These are phyloP conservation scores for Calophaca sinica DNA, from an alignment of 306 rosid species.

Conservation along the genomic window DNA sequence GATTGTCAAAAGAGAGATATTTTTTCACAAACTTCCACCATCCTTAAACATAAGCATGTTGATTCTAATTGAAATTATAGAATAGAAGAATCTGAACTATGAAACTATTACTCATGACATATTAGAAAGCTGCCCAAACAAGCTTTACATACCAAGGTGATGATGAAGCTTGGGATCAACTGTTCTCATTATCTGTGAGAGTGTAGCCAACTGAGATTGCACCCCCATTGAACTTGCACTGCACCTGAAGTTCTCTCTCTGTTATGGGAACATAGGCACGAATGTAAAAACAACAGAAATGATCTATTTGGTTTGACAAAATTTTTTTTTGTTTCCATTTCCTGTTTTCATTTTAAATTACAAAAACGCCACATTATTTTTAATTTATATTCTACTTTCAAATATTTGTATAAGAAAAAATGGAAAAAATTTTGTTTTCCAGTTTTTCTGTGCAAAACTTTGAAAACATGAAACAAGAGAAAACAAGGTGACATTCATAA, in stretches of 20 bases:
- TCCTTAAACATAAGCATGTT: constrained; percentile 22
- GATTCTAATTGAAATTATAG: constrained; percentile 18
- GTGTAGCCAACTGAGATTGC: constrained; percentile 88
- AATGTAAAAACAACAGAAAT: constrained; percentile 42
- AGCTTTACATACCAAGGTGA: constrained; percentile 78
- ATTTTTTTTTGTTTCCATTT: not conserved
- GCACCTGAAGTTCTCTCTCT: constrained; percentile 92
- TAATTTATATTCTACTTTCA: not conserved
- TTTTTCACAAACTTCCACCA: constrained; percentile 9
- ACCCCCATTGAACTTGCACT: constrained; percentile 83
- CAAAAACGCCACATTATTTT: not conserved
- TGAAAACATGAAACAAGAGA: not conserved
- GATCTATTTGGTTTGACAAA: not conserved
- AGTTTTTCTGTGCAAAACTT: not conserved
- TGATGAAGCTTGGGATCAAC: constrained; percentile 95
- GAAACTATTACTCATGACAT: constrained; percentile 35
- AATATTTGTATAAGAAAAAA: not conserved
- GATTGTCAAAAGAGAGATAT: constrained; percentile 22
- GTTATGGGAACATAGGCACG: constrained; percentile 50
- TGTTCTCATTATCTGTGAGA: constrained; percentile 87
- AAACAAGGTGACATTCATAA: not conserved
- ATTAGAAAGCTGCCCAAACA: constrained; percentile 27
- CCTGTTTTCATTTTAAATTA: not conserved
- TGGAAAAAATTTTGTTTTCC: constrained; percentile 1
- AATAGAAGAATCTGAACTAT: constrained; percentile 18